phyloP scores from a whole-genome alignment of 345 rosid genomes.

The Populus alba region DNA sequence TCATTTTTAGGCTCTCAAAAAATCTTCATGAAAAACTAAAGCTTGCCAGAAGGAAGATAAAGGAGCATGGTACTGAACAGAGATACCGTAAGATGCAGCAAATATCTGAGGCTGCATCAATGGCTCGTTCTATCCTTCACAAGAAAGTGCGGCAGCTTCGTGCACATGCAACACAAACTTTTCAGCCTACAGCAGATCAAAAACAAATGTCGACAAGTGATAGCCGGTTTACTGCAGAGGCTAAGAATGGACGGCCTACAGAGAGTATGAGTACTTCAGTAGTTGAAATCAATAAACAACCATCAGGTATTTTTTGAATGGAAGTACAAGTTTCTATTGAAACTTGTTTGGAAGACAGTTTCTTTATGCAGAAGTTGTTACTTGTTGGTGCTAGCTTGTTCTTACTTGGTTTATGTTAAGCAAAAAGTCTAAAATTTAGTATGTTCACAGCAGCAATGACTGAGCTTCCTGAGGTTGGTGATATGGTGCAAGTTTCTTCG shows the following conservation, averaged over 20 bases:
- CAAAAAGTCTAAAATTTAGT: background rate
- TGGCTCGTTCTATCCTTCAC: conserved; percentile 58
- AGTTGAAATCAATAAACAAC: conserved; percentile 28
- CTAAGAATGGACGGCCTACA: conserved; percentile 11
- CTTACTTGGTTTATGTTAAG: background rate
- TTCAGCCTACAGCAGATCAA: conserved; percentile 35
- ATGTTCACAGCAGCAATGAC: conserved; percentile 28
- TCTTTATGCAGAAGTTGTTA: background rate
- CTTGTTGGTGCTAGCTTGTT: background rate
- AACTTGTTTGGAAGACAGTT: background rate
- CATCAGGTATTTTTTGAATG: conserved; percentile 38
- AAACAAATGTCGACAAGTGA: conserved; percentile 19
- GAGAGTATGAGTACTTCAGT: conserved; percentile 20
- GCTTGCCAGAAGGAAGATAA: conserved; percentile 46
- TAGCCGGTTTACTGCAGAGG: conserved; percentile 20
- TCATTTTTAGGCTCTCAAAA: conserved; percentile 56
- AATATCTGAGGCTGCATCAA: conserved; percentile 54
- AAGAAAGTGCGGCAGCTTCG: conserved; percentile 64
- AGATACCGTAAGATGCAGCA: conserved; percentile 49
- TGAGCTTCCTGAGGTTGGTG: conserved; percentile 62
- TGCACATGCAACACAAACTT: conserved; percentile 34
- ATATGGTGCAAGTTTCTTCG: conserved; percentile 53
- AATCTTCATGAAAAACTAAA: conserved; percentile 51
- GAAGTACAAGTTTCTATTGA: background rate
- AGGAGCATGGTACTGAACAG: conserved; percentile 45